Evolutionary conservation across 2,329 filamentous ascomycete genomes (phyloP).

Genomic region (Fusarium humuli): DNA sequence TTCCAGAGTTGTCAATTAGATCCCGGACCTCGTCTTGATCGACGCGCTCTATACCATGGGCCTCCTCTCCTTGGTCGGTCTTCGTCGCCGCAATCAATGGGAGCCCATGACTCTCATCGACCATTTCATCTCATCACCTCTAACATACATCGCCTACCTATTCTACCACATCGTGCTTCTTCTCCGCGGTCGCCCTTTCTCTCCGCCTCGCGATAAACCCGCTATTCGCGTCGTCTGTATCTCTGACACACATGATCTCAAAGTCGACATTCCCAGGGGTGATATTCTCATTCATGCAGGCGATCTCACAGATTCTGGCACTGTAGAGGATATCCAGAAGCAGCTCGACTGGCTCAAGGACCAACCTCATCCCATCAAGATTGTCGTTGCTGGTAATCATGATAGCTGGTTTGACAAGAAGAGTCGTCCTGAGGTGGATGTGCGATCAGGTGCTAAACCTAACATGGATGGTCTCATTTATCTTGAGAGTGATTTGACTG

Average conservation of each 20-base stretch:
- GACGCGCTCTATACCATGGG: slow-evolving; percentile 52
- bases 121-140: slow-evolving; percentile 74
- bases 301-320: slow-evolving; percentile 82
- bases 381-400: slow-evolving; percentile 89
- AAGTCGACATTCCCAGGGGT: slow-evolving; percentile 73
- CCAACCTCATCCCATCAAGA: slow-evolving; percentile 81
- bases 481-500: slow-evolving; percentile 75
- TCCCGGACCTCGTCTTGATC: not conserved
- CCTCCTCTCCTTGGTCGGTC: slow-evolving; percentile 58
- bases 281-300: slow-evolving; percentile 92
- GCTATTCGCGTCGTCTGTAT: slow-evolving; percentile 85
- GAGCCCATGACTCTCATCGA: slow-evolving; percentile 67
- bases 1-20: not conserved
- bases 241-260: slow-evolving; percentile 85
- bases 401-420: slow-evolving; percentile 84
- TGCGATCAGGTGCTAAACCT: slow-evolving; percentile 62
- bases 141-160: slow-evolving; percentile 71
- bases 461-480: slow-evolving; percentile 79
- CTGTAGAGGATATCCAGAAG: slow-evolving; percentile 78
- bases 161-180: slow-evolving; percentile 73
- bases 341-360: slow-evolving; percentile 84
- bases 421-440: slow-evolving; percentile 68
- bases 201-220: slow-evolving; percentile 64
- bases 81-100: slow-evolving; percentile 62
- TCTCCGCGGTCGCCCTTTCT: slow-evolving; percentile 75